A percentile compares a stretch with the other conserved stretches of the same genome.
Conservation (phyloP, 140 eudicot species). For the Anethum foeniculum region DNA sequence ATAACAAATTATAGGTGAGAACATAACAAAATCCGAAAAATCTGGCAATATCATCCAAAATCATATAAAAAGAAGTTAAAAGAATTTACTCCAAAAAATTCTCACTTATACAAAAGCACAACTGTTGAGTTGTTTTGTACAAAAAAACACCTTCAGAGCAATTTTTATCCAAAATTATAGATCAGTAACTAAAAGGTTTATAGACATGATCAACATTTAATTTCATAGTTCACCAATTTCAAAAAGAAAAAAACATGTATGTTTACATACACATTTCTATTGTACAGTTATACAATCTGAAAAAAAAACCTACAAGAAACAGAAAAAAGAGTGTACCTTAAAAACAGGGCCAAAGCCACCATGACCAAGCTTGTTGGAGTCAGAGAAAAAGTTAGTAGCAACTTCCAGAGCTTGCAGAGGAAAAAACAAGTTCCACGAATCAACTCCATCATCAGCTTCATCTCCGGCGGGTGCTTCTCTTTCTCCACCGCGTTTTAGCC, state of each 20-base stretch:
- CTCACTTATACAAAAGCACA: background rate
- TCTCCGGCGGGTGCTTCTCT: constrained; percentile 15
- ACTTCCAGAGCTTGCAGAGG: constrained; percentile 41
- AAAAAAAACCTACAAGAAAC: background rate
- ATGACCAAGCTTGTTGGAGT: constrained; percentile 54
- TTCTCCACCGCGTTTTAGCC: constrained; percentile 15
- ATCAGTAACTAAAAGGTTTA: background rate
- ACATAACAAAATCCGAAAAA: background rate
- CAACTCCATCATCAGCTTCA: constrained; percentile 14
- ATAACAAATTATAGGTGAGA: background rate
- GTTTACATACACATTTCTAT: no score
- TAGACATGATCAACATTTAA: background rate
- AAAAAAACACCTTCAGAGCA: background rate
- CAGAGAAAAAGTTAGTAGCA: constrained; percentile 75
- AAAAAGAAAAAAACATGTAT: background rate
- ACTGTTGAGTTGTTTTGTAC: no score
- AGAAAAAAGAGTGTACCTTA: constrained; percentile 34
- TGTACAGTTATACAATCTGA: background rate
- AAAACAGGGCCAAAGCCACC: constrained; percentile 93
- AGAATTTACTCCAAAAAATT: background rate
- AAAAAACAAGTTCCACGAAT: constrained; percentile 43
- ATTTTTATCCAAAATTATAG: background rate
- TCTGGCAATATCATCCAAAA: background rate
- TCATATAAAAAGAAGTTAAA: background rate
- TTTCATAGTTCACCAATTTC: no score